Evolutionary conservation across 2,329 filamentous ascomycete species (phyloP), one percentile per base, ranked within the genome.

Genomic region (Tolypocladium tundrense): DNA sequence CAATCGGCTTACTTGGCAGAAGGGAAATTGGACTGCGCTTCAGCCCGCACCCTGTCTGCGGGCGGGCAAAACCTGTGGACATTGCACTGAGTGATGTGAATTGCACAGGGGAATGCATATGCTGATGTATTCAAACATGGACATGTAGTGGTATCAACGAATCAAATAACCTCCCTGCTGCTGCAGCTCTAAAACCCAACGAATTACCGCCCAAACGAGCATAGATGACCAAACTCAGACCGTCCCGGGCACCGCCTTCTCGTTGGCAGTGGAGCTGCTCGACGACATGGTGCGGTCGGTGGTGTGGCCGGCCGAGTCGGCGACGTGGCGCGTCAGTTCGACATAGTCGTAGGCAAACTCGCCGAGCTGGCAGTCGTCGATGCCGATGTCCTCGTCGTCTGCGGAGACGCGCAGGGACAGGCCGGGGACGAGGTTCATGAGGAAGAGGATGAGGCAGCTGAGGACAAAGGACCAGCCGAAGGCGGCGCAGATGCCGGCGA

Each of bases 301-400:
- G 24, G 37, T 55, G n/a, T 61, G 58, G 58, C 63, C 62, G 9
- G 62, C 62, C 31, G 65, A 60, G 58, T 73, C 78, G 60, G 71
- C 74, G 57, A 91, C 83, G 65, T 92, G 87, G 57, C 81, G 77
- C 45, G 77, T 78, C 53, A 84, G 69, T 81, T 91, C 88, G 65
- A 91, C 88, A 70, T 91, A 91, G 71, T 91, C 88, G 76, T 91
- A 91, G 35, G 88, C 88, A 67, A 91, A 91, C 74, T 92, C 88
- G 72, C 88, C 88, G 55, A 91, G 85, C 75, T 91, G 86, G 69
- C 83, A 82, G 66, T 91, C 88, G 67, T 91, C 88, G 37, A 85
- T 75, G 55, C 87, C 87, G 31, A 87, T 76, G 56, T 89, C 80
- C 73, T 90, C 87, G 55, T 87, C 85, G 65, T 86, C 85, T 62